Evolutionary conservation across 2,329 filamentous ascomycete genomes (phyloP), one percentile per base, ranked within the genome.

Genomic region (Fusarium chlamydosporum): DNA sequence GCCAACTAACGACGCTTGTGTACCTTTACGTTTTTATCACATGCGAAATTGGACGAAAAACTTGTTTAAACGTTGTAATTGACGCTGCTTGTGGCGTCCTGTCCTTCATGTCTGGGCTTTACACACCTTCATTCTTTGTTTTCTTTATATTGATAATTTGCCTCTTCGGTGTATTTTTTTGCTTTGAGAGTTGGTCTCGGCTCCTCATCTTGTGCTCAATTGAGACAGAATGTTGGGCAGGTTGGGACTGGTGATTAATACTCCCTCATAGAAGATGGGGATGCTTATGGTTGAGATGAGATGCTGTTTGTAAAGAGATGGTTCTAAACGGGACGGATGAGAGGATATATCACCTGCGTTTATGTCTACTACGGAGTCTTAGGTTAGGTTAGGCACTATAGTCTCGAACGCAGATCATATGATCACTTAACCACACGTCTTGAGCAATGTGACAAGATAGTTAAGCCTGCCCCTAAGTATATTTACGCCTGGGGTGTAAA

Each of bases 1-100:
- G 84, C 85, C 61, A 89, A 89, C 79, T 89, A 79, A 80, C 65
- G 63, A 64, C 56, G 61, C 55, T 67, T 54, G 51, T 66, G 52
- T 53, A 71, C 73, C 72, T 68, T 74, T 70, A 71, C 70, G 72
- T 38, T 70, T 67, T 67, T 50, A 58, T 61, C 57, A 57, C 63
- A 56, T 56, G 58, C 56, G 62, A 72, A 65, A 75, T 68, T 62
- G 57, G 68, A 66, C 63, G 63, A 76, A 72, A 77, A 78, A 75
- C 72, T 75, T 74, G 74, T 65, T 78, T 81, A 79, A 80, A 78
- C 78, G 76, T 82, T 82, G 78, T 82, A 80, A 81, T 82, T 76
- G 76, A 73, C 71, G 56, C 62, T 52, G 67, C 64, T 68, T 73
- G 69, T 68, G 68, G 65, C 68, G 68, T 68, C 40, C 65, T 70